A percentile compares a stretch with the other conserved stretches of the same genome.
Evolutionary conservation across 2,329 filamentous ascomycete genomes (phyloP).

Genomic region (Zymoseptoria passerinii): DNA sequence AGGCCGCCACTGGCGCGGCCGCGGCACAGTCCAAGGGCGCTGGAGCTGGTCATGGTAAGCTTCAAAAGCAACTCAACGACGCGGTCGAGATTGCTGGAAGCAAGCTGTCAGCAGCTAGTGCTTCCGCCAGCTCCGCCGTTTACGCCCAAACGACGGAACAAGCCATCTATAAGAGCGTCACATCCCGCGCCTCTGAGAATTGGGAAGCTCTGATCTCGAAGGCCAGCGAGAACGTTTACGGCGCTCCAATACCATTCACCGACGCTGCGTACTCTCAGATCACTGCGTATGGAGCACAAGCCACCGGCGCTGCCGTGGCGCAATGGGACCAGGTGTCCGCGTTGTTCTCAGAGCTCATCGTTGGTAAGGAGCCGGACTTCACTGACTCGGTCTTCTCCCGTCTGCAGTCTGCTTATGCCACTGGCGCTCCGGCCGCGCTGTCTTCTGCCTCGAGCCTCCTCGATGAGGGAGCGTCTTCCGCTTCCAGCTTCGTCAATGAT

Average conservation of each 20-base stretch:
- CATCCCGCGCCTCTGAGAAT: slow-evolving; percentile 50
- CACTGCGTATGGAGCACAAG: slow-evolving; percentile 52
- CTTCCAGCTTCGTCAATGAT: slow-evolving; percentile 46
- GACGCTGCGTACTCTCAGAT: slow-evolving; percentile 44
- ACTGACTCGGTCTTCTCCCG: slow-evolving; percentile 70
- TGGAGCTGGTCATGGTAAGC: slow-evolving; percentile 15
- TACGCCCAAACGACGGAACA: slow-evolving; percentile 37
- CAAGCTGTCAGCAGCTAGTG: slow-evolving; percentile 42
- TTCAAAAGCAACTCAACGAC: slow-evolving; percentile 25
- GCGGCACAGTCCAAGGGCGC: slow-evolving; percentile 3
- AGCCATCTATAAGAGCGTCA: slow-evolving; percentile 38
- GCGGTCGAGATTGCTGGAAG: slow-evolving; percentile 27
- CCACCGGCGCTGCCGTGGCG: slow-evolving; percentile 51
- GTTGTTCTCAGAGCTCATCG: slow-evolving; percentile 66
- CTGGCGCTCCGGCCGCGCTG: slow-evolving; percentile 50
- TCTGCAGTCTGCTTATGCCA: slow-evolving; percentile 63
- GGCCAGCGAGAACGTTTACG: slow-evolving; percentile 63
- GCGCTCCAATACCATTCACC: slow-evolving; percentile 48
- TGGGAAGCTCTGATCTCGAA: slow-evolving; percentile 57
- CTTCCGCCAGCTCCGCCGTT: slow-evolving; percentile 38
- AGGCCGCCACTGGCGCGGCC: slow-evolving; percentile 18
- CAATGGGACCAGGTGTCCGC: slow-evolving; percentile 64
- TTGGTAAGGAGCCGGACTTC: slow-evolving; percentile 70
- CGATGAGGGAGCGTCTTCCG: slow-evolving; percentile 30
- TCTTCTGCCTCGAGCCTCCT: slow-evolving; percentile 23